Base-by-base conservation (phyloP, 1,284 basidiomycete genomes). In the Pterula multifida region DNA sequence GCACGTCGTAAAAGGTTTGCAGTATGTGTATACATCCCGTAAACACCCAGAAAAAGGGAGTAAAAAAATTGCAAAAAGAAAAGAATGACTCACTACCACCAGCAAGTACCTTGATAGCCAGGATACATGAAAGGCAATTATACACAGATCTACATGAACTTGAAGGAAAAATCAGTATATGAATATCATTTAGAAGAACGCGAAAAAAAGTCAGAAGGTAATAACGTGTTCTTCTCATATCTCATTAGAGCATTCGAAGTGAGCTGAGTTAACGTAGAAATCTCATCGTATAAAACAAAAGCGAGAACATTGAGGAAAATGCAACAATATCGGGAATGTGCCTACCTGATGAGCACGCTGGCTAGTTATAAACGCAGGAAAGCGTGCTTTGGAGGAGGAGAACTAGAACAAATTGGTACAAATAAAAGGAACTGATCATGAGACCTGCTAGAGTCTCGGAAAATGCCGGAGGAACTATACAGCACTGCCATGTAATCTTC, bases 241-340 rank as follows among this genome's bases (percentile, higher is more conserved):
- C 64, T 71, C 39, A 17, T 53, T 61, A 56, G 45, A 24, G 58
- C 61, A 67, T 53, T 79, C 76, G 76, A 77, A 77, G 76, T 78
- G 76, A 78, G 76, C 75, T 78, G 75, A 78, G 75, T 76, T 69
- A 61, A 72, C 71, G 71, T 69, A 61, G 50, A 55, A 50, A 54
- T 68, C 58, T 79, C 76, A 76, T 78, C 76, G 58, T 49, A 53
- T 36, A 45, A 45, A 36, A 32, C 19, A 26, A 49, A 44, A 49
- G 39, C 35, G 50, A 22, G 47, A 54, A 9, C 49, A 24, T 48
- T 50, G 48, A 54, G 49, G 55, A 58, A 52, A 50, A 51, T n/a
- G 35, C 32, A 36, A 36, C 39, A 21, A 26, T 49, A 32, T 32
- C n/a, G n/a, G n/a, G n/a, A n/a, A n/a, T n/a, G n/a, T n/a, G n/a